Evolutionary conservation across 2,329 filamentous ascomycete genomes (phyloP).

Genomic region (Fusarium sp.): DNA sequence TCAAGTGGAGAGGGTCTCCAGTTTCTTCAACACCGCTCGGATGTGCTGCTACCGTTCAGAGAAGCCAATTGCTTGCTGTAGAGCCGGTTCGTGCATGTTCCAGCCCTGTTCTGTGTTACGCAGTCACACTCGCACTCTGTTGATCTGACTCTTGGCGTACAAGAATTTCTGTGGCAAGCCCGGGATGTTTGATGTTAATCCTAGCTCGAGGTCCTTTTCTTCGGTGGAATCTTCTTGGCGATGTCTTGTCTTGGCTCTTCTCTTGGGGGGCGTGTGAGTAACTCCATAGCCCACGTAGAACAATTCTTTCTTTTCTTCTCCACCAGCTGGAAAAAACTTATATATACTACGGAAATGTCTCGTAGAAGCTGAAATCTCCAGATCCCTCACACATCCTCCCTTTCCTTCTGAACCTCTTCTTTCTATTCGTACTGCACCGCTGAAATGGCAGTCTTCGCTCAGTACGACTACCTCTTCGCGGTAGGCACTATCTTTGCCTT

Average conservation of each 20-base stretch:
- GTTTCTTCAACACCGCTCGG: background rate
- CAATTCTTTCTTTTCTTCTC: slow-evolving; percentile 1
- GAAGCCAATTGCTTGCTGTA: background rate
- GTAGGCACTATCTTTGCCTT: slow-evolving; percentile 73
- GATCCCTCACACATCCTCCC: slow-evolving; percentile 1
- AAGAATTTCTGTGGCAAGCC: slow-evolving; percentile 21
- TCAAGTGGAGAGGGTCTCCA: background rate
- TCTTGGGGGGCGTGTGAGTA: slow-evolving; percentile 17
- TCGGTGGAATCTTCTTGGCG: slow-evolving; percentile 19
- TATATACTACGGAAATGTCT: slow-evolving; percentile 23
- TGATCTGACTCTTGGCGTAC: slow-evolving; percentile 37
- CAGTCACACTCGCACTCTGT: slow-evolving; percentile 1
- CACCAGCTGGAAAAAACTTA: background rate
- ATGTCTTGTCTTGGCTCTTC: slow-evolving; percentile 10
- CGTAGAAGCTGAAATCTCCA: slow-evolving; percentile 9
- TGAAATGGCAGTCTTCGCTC: slow-evolving; percentile 48
- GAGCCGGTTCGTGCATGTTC: background rate
- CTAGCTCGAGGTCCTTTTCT: background rate
- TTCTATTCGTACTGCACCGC: background rate
- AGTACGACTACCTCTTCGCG: slow-evolving; percentile 72
- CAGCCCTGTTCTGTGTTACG: background rate
- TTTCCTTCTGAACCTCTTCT: background rate
- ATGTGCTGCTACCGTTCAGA: background rate
- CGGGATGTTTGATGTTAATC: background rate
- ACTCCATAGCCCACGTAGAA: background rate